A percentile compares a stretch with the other conserved stretches of the same genome.
Conservation (phyloP, 2,329 filamentous ascomycete genomes). For the Ceratocystis cubensis region DNA sequence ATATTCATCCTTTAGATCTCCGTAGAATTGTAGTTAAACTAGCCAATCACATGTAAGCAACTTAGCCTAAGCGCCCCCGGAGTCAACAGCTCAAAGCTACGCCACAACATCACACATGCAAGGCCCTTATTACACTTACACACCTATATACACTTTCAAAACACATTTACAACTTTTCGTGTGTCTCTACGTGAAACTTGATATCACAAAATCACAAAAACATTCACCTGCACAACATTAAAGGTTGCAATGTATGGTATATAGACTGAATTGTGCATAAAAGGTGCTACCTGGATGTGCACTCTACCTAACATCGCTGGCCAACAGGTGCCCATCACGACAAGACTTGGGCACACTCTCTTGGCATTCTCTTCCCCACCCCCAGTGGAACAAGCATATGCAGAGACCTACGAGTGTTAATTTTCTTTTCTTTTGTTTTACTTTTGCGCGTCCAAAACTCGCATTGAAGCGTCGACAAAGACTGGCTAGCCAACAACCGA, state of each 20-base stretch:
- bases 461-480: neutral
- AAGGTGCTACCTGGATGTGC: neutral
- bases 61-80: neutral
- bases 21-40: neutral
- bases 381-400: neutral
- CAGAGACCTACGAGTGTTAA: neutral
- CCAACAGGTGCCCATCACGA: neutral
- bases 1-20: neutral
- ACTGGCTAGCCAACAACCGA: neutral
- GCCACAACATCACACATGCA: slow-evolving; percentile 5
- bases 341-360: neutral
- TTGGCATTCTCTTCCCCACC: neutral
- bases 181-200: neutral
- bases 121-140: neutral
- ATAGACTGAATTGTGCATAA: neutral
- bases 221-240: neutral
- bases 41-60: slow-evolving; percentile 14
- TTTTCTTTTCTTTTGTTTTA: neutral
- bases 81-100: neutral
- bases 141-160: neutral
- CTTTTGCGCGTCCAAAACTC: neutral
- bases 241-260: neutral
- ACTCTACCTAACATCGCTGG: neutral
- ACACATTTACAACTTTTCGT: neutral
- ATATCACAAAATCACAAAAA: neutral